Evolutionary conservation across 2,329 filamentous ascomycete species (phyloP), one percentile per base, ranked within the genome.

Genomic region (Paraphaeosphaeria sporulosa): DNA sequence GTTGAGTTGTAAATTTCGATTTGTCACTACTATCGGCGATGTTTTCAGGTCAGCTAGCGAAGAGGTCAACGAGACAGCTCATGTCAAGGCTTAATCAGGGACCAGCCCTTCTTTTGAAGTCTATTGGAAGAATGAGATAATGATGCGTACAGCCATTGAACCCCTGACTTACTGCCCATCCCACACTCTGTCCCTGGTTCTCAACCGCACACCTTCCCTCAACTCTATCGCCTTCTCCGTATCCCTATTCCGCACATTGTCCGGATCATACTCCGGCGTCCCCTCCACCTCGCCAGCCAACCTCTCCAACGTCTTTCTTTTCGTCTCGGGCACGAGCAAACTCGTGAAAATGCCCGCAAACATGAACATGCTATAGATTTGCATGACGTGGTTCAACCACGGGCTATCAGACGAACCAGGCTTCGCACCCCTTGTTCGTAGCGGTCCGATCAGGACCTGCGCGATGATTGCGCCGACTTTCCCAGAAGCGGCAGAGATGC

Each of bases 341-440:
- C 88, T 87, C 2, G 87, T 86, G 42, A 91, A 78, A 30, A 85
- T 84, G 48, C 91, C 91, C 53, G 84, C 85, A 6, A 93, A 80
- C 91, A 93, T 93, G 80, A 93, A 93, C 17, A 91, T 82, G 0
- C 89, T 89, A 75, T 91, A 92, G 44, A 93, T 89, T 73, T 91
- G 83, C 80, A 93, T 87, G 43, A 93, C 84, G 59, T 89, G 87
- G 74, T 90, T 84, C 57, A 93, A 81, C 84, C 88, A 90, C 2
- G 89, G 89, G 2, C 74, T 80, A 0, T 84, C 83, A 13, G 79
- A 75, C 15, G 23, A 32, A 19, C 79, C 72, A 8, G 55, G 55
- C n/a, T 90, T 92, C 75, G 84, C 80, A 23, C 87, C 89, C 34
- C 84, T 84, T n/a, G 83, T 84, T 30, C 81, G 76, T 62, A 83